Evolutionary conservation across 768 basidiomycete species (phyloP).

Genomic region (Boletellus ananas): DNA sequence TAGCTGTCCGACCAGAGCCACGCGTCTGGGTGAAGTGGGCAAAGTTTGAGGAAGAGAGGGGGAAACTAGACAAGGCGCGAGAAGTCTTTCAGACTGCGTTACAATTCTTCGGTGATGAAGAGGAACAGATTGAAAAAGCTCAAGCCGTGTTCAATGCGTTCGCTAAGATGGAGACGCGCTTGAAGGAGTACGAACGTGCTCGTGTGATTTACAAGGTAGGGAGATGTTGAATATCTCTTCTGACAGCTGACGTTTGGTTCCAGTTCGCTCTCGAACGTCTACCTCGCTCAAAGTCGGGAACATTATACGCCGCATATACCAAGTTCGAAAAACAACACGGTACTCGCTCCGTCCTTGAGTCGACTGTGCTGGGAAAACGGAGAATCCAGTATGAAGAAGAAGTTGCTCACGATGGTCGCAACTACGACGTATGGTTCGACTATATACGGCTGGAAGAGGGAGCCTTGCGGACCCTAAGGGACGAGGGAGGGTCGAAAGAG

Average conservation of each 20-base stretch:
- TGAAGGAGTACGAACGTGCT: constrained; percentile 96
- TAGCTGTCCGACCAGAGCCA: constrained; percentile 72
- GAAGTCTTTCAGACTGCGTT: constrained; percentile 89
- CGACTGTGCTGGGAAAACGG: constrained; percentile 95
- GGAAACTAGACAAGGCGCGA: constrained; percentile 62
- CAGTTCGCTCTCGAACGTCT: constrained; percentile 95
- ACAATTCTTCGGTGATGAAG: constrained; percentile 87
- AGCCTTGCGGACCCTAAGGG: constrained; percentile 68
- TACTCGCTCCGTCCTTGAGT: constrained; percentile 79
- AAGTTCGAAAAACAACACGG: constrained; percentile 99
- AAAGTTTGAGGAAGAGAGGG: constrained; percentile 81
- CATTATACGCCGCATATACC: constrained; percentile 88
- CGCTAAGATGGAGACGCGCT: constrained; percentile 94
- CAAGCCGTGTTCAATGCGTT: constrained; percentile 92
- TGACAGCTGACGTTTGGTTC: not conserved
- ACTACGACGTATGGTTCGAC: constrained; percentile 99
- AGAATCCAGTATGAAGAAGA: constrained; percentile 99
- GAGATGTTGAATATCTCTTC: not conserved
- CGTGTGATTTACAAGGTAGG: constrained; percentile 93
- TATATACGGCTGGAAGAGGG: constrained; percentile 92
- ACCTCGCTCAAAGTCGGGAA: constrained; percentile 85
- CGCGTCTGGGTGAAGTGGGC: constrained; percentile 82
- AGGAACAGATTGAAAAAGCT: constrained; percentile 81
- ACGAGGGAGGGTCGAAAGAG: constrained; percentile 69
- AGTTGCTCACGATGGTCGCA: constrained; percentile 81